Base-by-base conservation (phyloP, 225 moss, liverwort and hornwort species). In the Anthoceros angustus region DNA sequence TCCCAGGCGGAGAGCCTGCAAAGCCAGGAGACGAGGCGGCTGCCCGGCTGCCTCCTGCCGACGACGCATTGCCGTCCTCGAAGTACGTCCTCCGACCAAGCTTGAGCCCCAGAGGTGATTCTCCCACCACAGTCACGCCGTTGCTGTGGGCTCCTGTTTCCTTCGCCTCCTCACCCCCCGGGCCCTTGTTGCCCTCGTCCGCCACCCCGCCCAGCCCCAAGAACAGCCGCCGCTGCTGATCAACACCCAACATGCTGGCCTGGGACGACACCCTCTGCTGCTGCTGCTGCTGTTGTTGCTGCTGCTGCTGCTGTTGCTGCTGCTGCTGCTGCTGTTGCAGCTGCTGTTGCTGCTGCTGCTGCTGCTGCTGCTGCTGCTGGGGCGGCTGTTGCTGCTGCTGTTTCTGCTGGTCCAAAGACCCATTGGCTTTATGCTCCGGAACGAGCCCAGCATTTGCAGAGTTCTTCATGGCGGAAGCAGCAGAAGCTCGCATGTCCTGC, bases 21-120 rank as follows among this genome's bases (percentile, higher is more conserved):
- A 72, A 72, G n/a, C 70, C 70, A 39, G 81, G 63, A 25, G 79
- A 63, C 11, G 64, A 25, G 5, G 75, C 20, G 5, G 45, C 77
- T 64, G 70, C 76, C 9, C 16, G 41, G 3, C 62, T 63, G 5
- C 64, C 72, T 20, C 39, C 64, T 68, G 69, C 71, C 0, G 67
- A 69, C 32, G 71, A 76, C 21, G 71, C 80, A 4, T 63, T 75
- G 8, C 80, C 76, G 69, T 94, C 93, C 77, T 94, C 84, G 39
- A 86, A 90, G 67, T 94, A 94, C 18, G 86, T 86, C 67, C 86
- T 66, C 63, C 93, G 82, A 0, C 93, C 93, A 11, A 94, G 87
- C 72, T 87, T 94, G 64, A 90, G 66, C 40, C 87, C 86, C 49
- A 90, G 83, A 18, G 87, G 72, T 10, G 82, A 74, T 67, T 90